These are phyloP conservation scores for Fusarium sp. DNA, from an alignment of 2,329 filamentous ascomycete species.

Conservation along the genomic window DNA sequence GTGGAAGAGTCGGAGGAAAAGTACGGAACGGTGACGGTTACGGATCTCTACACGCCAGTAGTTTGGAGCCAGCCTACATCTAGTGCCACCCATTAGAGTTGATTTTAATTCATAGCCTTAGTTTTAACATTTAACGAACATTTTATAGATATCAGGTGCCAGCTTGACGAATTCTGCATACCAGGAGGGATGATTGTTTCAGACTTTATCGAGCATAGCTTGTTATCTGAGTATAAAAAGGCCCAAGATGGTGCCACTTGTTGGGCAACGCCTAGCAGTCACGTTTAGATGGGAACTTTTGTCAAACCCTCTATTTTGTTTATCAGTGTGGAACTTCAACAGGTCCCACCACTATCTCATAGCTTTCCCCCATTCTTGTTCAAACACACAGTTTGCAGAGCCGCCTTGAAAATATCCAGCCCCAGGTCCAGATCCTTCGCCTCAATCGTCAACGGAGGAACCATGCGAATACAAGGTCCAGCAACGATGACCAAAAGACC, in stretches of 20 bases:
- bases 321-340: background rate
- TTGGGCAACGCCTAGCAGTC: background rate
- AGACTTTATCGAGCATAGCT: no score
- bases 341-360: background rate
- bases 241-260: background rate
- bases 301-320: background rate
- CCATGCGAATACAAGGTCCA: slow-evolving; percentile 4
- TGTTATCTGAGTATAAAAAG: background rate
- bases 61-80: background rate
- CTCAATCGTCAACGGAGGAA: slow-evolving; percentile 6
- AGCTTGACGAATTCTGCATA: no score
- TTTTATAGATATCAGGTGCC: no score
- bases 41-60: background rate
- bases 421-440: background rate
- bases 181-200: no score
- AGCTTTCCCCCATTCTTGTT: background rate
- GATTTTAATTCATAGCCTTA: no score
- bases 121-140: no score
- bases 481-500: slow-evolving; percentile 5
- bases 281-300: background rate
- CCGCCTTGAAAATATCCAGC: background rate
- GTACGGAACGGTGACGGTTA: background rate
- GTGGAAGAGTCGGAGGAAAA: background rate
- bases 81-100: background rate
- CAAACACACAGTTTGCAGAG: background rate